A percentile compares a stretch with the other conserved stretches of the same genome.
Conservation (phyloP, 805 yeast species). For the Blastobotrys terrestris region DNA sequence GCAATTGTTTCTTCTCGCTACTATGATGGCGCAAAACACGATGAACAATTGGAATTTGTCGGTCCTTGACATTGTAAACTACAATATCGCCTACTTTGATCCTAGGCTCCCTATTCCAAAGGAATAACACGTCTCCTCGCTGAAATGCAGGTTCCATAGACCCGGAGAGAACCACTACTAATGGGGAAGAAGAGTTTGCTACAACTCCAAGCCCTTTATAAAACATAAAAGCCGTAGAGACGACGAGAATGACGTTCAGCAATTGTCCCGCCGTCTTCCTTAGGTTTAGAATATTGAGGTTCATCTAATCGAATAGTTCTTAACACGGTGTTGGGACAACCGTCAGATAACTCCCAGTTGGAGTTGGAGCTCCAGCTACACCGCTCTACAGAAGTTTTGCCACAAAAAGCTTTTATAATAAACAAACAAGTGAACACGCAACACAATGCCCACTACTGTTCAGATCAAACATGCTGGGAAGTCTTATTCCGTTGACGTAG, state of each 20-base stretch:
- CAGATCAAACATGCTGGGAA: conserved; percentile 66
- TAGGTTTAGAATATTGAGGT: neutral
- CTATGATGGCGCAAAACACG: conserved; percentile 81
- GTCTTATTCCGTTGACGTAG: conserved; percentile 50
- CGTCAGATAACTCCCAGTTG: no score
- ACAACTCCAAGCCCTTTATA: conserved; percentile 79
- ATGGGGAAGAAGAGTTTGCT: conserved; percentile 83
- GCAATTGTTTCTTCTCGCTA: conserved; percentile 46
- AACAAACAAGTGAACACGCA: neutral
- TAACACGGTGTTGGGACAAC: neutral
- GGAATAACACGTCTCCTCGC: conserved; percentile 86
- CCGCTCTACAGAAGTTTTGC: no score
- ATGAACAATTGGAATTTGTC: conserved; percentile 93
- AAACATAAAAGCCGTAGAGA: conserved; percentile 83
- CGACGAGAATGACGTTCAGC: conserved; percentile 67
- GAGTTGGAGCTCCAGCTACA: no score
- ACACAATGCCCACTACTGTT: conserved; percentile 22
- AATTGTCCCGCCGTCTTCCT: conserved; percentile 31
- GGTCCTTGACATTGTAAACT: conserved; percentile 76
- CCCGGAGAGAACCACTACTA: conserved; percentile 94
- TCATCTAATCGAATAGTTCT: conserved; percentile 5
- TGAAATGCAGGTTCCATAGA: conserved; percentile 99
- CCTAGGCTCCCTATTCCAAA: conserved; percentile 74
- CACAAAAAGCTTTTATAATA: neutral
- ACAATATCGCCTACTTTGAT: conserved; percentile 87